Evolutionary conservation across 257 asterid species (phyloP).

Genomic region (Rubia yunnanensis): DNA sequence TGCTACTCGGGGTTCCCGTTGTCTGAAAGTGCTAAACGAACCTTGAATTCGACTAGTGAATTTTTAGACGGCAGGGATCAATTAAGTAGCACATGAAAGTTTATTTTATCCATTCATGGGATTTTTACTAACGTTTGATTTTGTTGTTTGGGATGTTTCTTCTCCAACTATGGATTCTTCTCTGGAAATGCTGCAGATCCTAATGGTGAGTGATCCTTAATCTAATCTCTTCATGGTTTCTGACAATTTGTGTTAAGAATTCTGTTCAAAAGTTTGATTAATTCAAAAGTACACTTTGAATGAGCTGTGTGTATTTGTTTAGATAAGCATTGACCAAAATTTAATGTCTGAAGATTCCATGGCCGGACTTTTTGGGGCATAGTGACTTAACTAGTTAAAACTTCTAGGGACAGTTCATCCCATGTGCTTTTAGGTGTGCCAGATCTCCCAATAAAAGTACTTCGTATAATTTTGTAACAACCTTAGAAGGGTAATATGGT

Average conservation of each 20-base stretch:
- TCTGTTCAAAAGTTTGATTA: not conserved
- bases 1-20: no score
- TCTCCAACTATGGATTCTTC: not conserved
- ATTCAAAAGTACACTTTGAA: not conserved
- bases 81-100: no score
- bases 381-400: not conserved
- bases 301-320: not conserved
- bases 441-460: not conserved
- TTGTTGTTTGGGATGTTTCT: not conserved
- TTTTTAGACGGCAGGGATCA: no score
- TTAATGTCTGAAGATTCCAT: not conserved
- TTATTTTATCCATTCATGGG: no score
- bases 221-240: not conserved
- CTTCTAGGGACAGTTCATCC: not conserved
- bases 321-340: not conserved
- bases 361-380: not conserved
- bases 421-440: not conserved
- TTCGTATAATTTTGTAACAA: not conserved
- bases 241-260: no score
- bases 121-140: not conserved
- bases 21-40: no score
- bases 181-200: constrained; percentile 3
- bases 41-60: no score
- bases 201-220: not conserved
- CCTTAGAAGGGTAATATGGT: not conserved